A percentile compares a stretch with the other conserved stretches of the same genome.
Evolutionary conservation across 1,139 yeast genomes (phyloP).

Genomic region (Debaryomycetaceae sp.): DNA sequence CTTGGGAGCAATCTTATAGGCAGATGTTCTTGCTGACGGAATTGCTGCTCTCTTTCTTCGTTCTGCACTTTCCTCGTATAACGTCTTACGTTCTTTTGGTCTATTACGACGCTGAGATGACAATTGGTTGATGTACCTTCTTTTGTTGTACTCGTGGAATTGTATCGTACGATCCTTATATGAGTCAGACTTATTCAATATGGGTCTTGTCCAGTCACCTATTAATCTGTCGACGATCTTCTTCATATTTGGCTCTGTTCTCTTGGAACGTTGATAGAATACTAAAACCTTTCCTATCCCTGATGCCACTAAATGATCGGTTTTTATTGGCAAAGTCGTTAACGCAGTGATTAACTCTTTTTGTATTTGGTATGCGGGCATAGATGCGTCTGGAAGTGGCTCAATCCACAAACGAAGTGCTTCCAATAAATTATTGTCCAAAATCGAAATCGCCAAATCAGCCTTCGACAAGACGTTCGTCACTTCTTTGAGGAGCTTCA

Average conservation of each 20-base stretch:
- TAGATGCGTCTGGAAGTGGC: constrained; percentile 95
- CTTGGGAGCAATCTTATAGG: constrained; percentile 87
- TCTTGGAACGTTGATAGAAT: constrained; percentile 87
- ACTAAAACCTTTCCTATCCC: constrained; percentile 92
- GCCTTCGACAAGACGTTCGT: constrained; percentile 73
- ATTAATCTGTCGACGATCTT: constrained; percentile 86
- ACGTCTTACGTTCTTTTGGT: constrained; percentile 47
- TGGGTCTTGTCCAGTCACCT: constrained; percentile 98
- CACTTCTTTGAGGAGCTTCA: constrained; percentile 78
- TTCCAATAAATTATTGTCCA: constrained; percentile 90
- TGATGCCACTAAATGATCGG: constrained; percentile 90
- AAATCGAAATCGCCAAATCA: constrained; percentile 82
- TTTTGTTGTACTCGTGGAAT: constrained; percentile 67
- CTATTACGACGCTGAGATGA: constrained; percentile 30
- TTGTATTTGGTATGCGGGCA: constrained; percentile 96
- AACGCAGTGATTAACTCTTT: constrained; percentile 77
- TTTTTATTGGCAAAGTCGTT: constrained; percentile 81
- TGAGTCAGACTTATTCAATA: constrained; percentile 92
- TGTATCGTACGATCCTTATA: constrained; percentile 83
- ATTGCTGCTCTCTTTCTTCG: constrained; percentile 93
- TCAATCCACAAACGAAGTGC: constrained; percentile 97
- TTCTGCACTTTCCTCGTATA: constrained; percentile 89
- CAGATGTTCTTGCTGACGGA: constrained; percentile 84
- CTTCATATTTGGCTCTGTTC: constrained; percentile 84
- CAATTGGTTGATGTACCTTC: constrained; percentile 47